phyloP scores from a whole-genome alignment of 768 basidiomycete species.

The Agaricus blazei region DNA sequence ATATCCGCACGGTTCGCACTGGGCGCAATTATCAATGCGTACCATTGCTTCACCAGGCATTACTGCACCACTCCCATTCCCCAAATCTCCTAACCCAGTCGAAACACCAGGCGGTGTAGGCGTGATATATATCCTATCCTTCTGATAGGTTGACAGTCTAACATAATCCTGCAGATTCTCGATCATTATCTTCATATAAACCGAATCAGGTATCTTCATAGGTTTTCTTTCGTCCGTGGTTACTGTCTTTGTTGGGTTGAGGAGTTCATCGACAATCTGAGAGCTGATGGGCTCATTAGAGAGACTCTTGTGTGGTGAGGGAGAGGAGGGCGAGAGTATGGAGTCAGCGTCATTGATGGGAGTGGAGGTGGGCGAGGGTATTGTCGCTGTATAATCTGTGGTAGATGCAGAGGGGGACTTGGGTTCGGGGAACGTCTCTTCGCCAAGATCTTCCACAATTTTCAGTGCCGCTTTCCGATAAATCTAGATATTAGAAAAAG shows the following conservation, averaged over 20 bases:
- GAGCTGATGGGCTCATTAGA: too few relatives aligned
- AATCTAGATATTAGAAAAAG: too few relatives aligned
- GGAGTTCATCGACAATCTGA: slow-evolving; percentile 12
- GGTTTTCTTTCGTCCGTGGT: slow-evolving; percentile 81
- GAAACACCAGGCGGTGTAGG: slow-evolving; percentile 88
- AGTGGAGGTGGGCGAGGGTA: too few relatives aligned
- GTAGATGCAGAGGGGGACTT: too few relatives aligned
- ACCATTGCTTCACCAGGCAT: slow-evolving; percentile 82
- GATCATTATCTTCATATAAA: slow-evolving; percentile 60
- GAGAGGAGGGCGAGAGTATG: slow-evolving; percentile 49
- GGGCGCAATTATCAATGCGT: slow-evolving; percentile 63
- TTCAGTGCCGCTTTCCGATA: too few relatives aligned
- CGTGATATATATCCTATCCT: slow-evolving; percentile 82
- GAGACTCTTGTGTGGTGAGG: slow-evolving; percentile 32
- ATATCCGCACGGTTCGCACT: slow-evolving; percentile 90
- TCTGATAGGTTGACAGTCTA: slow-evolving; percentile 61
- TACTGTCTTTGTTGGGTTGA: slow-evolving; percentile 27
- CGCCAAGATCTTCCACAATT: too few relatives aligned
- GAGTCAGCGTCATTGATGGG: too few relatives aligned
- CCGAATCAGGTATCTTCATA: slow-evolving; percentile 25
- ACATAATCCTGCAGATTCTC: slow-evolving; percentile 96
- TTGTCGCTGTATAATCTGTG: too few relatives aligned
- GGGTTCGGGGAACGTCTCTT: too few relatives aligned
- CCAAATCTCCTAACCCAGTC: slow-evolving; percentile 92
- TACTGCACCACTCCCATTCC: slow-evolving; percentile 81